Base-by-base conservation (phyloP, 202 grass and related monocot species). In the Panicum virgatum region DNA sequence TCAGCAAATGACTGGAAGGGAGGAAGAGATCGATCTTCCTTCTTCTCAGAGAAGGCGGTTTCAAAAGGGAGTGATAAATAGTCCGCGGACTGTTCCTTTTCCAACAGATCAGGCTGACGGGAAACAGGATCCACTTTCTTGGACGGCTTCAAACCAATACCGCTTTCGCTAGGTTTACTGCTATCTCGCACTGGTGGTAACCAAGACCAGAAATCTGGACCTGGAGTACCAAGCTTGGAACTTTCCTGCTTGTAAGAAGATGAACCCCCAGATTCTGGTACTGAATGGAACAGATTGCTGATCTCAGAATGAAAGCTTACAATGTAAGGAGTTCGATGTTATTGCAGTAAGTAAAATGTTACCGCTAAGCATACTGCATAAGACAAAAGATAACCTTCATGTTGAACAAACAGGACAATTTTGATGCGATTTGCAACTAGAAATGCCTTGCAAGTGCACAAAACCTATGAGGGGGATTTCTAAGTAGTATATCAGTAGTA, bases 161-260 rank as follows among this genome's bases (percentile, higher is more conserved):
- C 12, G 12, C 5, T 62, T 79, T 90, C 75, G 45, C 12, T 75
- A 76, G 60, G 64, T 77, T 83, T 86, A 60, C 5, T 84, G 63
- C 43, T 78, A 73, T 48, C 89, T 45, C 89, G 86, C 27, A 90
- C 58, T 20, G 92, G 96, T 51, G 96, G 96, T 82, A 89, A 83
- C 96, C 96, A 96, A 12, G 92, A 99, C 96, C 96, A 99, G 81
- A 99, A 99, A 90, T 96, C 89, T 3, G 96, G 96, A 27, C 93
- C 96, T 15, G 93, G 96, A 85, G 91, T 91, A 79, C 82, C 91
- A 57, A 87, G 84, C 70, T 86, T 87, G 23, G 86, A 78, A 84
- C 66, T 71, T 77, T 67, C 47, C 57, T 82, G 80, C 74, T 86
- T 84, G 62, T 36, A 78, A 65, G 86, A 47, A 56, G 51, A 86